Percentiles rank a stretch among this genome's conserved stretches.
Conservation (phyloP, 768 basidiomycete species). For the Suillus subaureus region DNA sequence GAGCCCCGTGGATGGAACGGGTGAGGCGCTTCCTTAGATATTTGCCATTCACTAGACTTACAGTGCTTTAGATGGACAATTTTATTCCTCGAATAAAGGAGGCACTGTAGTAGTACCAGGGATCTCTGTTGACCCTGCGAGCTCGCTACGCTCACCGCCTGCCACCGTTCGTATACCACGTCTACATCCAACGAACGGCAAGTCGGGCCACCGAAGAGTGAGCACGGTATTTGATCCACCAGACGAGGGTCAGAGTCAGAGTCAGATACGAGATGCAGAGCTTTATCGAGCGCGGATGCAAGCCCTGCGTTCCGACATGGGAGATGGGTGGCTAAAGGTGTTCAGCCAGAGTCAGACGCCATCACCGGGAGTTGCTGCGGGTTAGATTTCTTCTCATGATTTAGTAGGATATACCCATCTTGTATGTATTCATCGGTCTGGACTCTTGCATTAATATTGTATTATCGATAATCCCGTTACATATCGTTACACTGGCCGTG, state of each 20-base stretch:
- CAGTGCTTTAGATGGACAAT: conserved; percentile 31
- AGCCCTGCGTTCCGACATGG: conserved; percentile 83
- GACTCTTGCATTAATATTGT: conserved; percentile 2
- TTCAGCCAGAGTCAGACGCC: conserved; percentile 63
- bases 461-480: not conserved
- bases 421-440: conserved; percentile 1
- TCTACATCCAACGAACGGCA: conserved; percentile 15
- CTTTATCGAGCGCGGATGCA: conserved; percentile 79
- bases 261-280: conserved; percentile 57
- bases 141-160: conserved; percentile 14
- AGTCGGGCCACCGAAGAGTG: conserved; percentile 17
- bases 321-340: conserved; percentile 87
- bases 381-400: conserved; percentile 10
- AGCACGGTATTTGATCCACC: conserved; percentile 54
- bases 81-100: not conserved
- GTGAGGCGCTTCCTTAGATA: conserved; percentile 36
- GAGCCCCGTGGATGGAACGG: conserved; percentile 45
- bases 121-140: not conserved
- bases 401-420: conserved; percentile 3
- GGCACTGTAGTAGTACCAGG: not conserved
- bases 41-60: conserved; percentile 31
- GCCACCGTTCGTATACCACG: conserved; percentile 22
- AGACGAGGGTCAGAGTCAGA: conserved; percentile 11
- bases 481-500: not conserved
- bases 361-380: conserved; percentile 13